Evolutionary conservation across 805 yeast species (phyloP).

Genomic region (Spathaspora passalidarum): DNA sequence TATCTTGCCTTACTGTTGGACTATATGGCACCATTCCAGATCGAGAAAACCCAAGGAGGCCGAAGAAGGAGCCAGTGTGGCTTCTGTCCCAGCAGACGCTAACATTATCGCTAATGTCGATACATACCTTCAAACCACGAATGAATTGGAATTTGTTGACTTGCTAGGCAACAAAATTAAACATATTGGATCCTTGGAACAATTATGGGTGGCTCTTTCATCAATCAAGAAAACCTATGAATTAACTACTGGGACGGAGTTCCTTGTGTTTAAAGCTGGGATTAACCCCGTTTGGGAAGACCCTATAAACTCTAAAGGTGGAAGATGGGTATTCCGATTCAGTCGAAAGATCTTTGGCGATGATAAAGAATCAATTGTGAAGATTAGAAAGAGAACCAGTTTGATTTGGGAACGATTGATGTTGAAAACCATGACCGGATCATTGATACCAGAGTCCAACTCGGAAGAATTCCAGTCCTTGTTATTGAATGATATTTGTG

Average conservation of each 20-base stretch:
- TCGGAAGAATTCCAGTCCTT: conserved; percentile 31
- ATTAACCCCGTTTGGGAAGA: conserved; percentile 70
- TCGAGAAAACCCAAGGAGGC: conserved; percentile 16
- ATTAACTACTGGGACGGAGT: conserved; percentile 47
- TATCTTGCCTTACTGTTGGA: conserved; percentile 47
- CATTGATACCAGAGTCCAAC: conserved; percentile 38
- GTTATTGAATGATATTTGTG: conserved; percentile 52
- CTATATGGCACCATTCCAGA: conserved; percentile 47
- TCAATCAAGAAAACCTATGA: conserved; percentile 37
- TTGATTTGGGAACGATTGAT: conserved; percentile 57
- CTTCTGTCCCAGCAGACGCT: conserved; percentile 17
- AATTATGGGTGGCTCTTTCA: conserved; percentile 47
- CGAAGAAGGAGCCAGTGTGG: conserved; percentile 21
- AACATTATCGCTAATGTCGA: conserved; percentile 35
- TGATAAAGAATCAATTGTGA: conserved; percentile 12
- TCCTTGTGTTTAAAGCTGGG: conserved; percentile 56
- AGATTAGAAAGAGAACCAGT: conserved; percentile 32
- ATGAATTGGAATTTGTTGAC: conserved; percentile 38
- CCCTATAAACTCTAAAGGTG: conserved; percentile 56
- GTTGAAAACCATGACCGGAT: conserved; percentile 49
- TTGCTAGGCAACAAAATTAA: conserved; percentile 10
- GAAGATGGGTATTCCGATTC: conserved; percentile 60
- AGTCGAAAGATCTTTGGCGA: conserved; percentile 12
- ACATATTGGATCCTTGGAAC: conserved; percentile 47
- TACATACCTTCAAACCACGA: conserved; percentile 45